These are phyloP conservation scores for Olyra latifolia DNA, from an alignment of 176 grass and related monocot genomes.

Conservation along the genomic window DNA sequence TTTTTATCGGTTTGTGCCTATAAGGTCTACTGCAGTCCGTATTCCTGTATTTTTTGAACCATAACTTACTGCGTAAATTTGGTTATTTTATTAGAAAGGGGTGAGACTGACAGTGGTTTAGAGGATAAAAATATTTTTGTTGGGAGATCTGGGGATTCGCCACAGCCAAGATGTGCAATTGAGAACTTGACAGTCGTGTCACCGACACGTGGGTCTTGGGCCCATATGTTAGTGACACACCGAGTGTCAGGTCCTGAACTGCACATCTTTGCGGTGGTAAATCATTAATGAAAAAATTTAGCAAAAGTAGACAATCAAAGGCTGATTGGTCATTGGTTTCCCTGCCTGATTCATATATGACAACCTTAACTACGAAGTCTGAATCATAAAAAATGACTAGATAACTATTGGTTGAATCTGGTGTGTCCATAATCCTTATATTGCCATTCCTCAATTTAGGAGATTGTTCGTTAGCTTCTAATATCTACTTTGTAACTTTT, in stretches of 20 bases:
- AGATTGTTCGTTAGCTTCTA: background rate
- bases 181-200: too few species aligned
- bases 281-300: background rate
- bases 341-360: background rate
- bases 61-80: background rate
- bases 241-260: too few species aligned
- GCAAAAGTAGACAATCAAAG: background rate
- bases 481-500: background rate
- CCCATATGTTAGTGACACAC: too few species aligned
- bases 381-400: background rate
- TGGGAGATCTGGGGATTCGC: too few species aligned
- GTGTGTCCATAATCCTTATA: background rate
- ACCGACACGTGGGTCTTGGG: too few species aligned
- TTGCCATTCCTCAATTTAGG: background rate
- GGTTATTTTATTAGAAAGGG: background rate
- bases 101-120: background rate
- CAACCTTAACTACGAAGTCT: background rate
- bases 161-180: too few species aligned
- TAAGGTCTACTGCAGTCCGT: background rate
- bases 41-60: slow-evolving; percentile 11
- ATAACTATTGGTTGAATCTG: background rate
- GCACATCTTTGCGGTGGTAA: too few species aligned
- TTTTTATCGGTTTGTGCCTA: background rate
- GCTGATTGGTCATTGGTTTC: slow-evolving; percentile 14
- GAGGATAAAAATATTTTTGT: background rate